Conservation (phyloP, 2,329 filamentous ascomycete genomes). For the Lasiodiplodia citricola region DNA sequence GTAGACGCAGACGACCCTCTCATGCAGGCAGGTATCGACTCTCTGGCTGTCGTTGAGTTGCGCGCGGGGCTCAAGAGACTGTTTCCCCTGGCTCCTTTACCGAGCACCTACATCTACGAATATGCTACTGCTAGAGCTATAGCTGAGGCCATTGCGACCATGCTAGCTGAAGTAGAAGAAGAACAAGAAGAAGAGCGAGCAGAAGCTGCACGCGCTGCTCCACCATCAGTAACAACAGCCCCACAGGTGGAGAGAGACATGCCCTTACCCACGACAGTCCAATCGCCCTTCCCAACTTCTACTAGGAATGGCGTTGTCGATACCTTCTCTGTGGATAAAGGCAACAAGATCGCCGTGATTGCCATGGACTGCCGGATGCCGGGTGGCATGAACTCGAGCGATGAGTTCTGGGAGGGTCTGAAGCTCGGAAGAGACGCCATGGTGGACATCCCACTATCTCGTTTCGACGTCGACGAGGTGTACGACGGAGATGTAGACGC, state of each 20-base stretch:
- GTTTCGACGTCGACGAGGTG: constrained; percentile 26
- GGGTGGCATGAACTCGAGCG: background rate
- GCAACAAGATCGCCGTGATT: constrained; percentile 10
- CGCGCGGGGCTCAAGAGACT: background rate
- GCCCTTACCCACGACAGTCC: no score
- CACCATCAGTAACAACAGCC: background rate
- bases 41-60: background rate
- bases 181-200: background rate
- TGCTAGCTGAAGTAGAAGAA: background rate
- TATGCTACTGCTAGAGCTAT: background rate
- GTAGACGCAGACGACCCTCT: background rate
- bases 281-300: no score
- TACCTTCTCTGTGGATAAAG: accelerated
- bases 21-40: background rate
- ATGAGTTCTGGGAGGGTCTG: constrained; percentile 16
- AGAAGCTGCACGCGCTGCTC: background rate
- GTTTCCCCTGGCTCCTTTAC: background rate
- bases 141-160: background rate
- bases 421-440: constrained; percentile 1
- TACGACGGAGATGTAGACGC: constrained; percentile 21
- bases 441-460: constrained; percentile 13
- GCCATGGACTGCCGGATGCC: constrained; percentile 21
- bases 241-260: no score
- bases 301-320: no score
- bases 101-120: background rate